Base-by-base conservation (phyloP, 257 asterid species). In the Rubia yunnanensis region DNA sequence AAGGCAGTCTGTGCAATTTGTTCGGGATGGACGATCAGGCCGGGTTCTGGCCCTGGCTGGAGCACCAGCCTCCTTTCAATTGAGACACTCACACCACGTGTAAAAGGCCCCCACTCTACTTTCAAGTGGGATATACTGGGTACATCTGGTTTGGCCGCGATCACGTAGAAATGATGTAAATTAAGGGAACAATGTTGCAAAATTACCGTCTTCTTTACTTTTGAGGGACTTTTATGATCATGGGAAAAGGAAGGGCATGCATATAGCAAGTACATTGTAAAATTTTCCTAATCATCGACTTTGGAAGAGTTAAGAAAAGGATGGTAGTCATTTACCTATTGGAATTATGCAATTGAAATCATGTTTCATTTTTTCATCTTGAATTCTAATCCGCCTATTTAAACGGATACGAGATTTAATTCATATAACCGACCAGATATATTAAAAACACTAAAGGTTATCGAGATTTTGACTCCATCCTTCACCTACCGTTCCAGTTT, bases 41-140 rank as follows among this genome's bases (percentile, higher is more conserved):
- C 5, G 95, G 87, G 62, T 86, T 87, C 80, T 92, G 99, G 99
- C 94, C 99, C 5, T 92, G 99, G 99, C 81, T 92, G 60, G 99
- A 92, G 65, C 87, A 84, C 35, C 95, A 83, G 5, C 84, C 89
- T 71, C 84, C 89, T 71, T 89, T 87, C 87, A 82, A 83, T 73
- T 92, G 38, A 72, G 5, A n/a, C n/a, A n/a, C n/a, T n/a, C n/a
- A n/a, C n/a, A n/a, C n/a, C n/a, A n/a, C n/a, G 60, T 15, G 36
- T 9, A 26, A 56, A 56, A 5, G 34, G 38, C 5, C 8, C 57
- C n/a, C 52, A 1, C 52, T 44, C 52, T 5, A 17, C 8, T 15
- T 39, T 17, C 46, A 15, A 10, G 17, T 13, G 48, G 48, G 48
- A 44, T 32, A 4, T 44, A 44, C 20, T 5, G n/a, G 52, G 20